Conservation (phyloP, 192 early-diverging fungal genomes). For the Podila clonocystis region DNA sequence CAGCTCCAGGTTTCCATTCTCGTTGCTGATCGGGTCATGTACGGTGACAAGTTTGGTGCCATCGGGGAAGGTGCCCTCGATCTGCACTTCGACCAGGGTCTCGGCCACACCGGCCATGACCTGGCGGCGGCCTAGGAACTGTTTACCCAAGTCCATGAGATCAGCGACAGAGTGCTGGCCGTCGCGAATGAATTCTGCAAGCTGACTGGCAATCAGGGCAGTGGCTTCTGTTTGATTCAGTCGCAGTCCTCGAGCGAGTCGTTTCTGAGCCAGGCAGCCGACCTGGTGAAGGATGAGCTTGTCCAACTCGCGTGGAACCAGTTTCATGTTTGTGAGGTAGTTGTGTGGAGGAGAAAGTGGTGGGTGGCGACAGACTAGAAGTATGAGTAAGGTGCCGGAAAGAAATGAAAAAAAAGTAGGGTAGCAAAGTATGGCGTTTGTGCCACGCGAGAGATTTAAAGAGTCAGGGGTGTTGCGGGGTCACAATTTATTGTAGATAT, state of each 20-base stretch:
- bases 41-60: slow-evolving; percentile 96
- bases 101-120: slow-evolving; percentile 78
- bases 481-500: background rate
- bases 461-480: background rate
- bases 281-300: slow-evolving; percentile 92
- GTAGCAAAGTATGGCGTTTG: no score
- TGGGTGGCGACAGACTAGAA: background rate
- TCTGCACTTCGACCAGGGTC: slow-evolving; percentile 83
- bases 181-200: slow-evolving; percentile 91
- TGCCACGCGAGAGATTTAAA: background rate
- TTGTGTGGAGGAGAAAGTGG: background rate
- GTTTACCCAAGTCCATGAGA: slow-evolving; percentile 87
- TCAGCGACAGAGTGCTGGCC: slow-evolving; percentile 88
- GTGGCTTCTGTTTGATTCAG: slow-evolving; percentile 90
- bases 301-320: slow-evolving; percentile 93
- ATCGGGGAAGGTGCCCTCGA: slow-evolving; percentile 93
- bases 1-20: slow-evolving; percentile 82
- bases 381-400: background rate
- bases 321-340: slow-evolving; percentile 61
- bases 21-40: slow-evolving; percentile 87
- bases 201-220: slow-evolving; percentile 88
- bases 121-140: slow-evolving; percentile 87
- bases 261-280: slow-evolving; percentile 88
- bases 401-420: background rate
- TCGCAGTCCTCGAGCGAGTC: slow-evolving; percentile 87